Percentiles rank a stretch among this genome's conserved stretches.
These are phyloP conservation scores for Schwanniomyces polymorphus DNA, from an alignment of 805 yeast species.

Conservation along the genomic window DNA sequence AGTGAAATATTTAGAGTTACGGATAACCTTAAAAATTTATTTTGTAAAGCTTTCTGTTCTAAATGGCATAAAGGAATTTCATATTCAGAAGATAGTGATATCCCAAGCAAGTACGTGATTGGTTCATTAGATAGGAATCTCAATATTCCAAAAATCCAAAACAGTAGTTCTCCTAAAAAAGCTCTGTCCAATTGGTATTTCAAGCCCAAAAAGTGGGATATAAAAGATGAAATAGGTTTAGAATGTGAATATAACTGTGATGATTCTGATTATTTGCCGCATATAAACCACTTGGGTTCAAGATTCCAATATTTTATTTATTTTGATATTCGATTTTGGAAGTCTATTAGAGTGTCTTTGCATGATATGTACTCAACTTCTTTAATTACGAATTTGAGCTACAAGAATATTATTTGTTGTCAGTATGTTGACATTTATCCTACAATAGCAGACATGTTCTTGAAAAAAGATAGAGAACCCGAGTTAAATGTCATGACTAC, in stretches of 20 bases:
- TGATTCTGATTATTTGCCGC: slow-evolving; percentile 22
- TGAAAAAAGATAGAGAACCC: slow-evolving; percentile 82
- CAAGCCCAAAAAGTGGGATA: slow-evolving; percentile 45
- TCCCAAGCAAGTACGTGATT: slow-evolving; percentile 15
- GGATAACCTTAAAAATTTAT: slow-evolving; percentile 43
- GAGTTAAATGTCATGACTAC: slow-evolving; percentile 73
- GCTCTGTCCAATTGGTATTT: slow-evolving; percentile 38
- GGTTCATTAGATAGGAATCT: slow-evolving; percentile 35
- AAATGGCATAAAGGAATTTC: slow-evolving; percentile 61
- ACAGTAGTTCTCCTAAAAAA: slow-evolving; percentile 7
- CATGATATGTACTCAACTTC: slow-evolving; percentile 68
- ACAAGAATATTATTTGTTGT: slow-evolving; percentile 60
- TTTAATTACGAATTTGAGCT: slow-evolving; percentile 58
- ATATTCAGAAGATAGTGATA: slow-evolving; percentile 7
- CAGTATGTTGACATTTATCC: slow-evolving; percentile 88
- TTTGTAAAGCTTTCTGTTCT: slow-evolving; percentile 58
- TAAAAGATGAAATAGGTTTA: slow-evolving; percentile 40
- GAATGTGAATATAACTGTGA: slow-evolving; percentile 47
- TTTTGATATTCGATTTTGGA: slow-evolving; percentile 75
- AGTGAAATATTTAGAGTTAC: slow-evolving; percentile 54
- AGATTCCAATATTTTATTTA: slow-evolving; percentile 60
- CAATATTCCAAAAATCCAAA: slow-evolving; percentile 38
- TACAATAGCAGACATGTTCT: slow-evolving; percentile 64
- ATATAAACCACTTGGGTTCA: slow-evolving; percentile 41
- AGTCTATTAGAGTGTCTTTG: slow-evolving; percentile 51